Evolutionary conservation across 2,329 filamentous ascomycete genomes (phyloP).

Genomic region (Monilinia fructicola): DNA sequence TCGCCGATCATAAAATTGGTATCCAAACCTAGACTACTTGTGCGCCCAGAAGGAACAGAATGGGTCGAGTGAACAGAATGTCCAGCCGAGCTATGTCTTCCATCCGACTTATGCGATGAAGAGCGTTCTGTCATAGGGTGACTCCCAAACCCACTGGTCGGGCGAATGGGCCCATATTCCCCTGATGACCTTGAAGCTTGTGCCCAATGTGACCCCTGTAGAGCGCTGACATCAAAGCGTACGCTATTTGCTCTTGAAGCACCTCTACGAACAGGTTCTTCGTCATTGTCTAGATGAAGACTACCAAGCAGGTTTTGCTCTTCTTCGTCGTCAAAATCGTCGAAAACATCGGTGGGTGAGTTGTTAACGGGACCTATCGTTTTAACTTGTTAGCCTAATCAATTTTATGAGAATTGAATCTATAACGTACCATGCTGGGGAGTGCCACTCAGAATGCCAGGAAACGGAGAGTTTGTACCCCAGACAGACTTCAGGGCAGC

Average conservation of each 20-base stretch:
- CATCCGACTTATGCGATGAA: slow-evolving; percentile 93
- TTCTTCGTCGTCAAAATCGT: slow-evolving; percentile 82
- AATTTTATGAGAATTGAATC: slow-evolving; percentile 2
- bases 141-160: slow-evolving; percentile 74
- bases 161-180: slow-evolving; percentile 75
- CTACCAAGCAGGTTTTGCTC: slow-evolving; percentile 76
- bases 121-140: slow-evolving; percentile 86
- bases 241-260: slow-evolving; percentile 95
- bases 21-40: slow-evolving; percentile 85
- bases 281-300: slow-evolving; percentile 81
- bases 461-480: slow-evolving; percentile 88
- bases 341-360: slow-evolving; percentile 80
- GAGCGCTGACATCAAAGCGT: slow-evolving; percentile 92
- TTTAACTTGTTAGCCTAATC: slow-evolving; percentile 31
- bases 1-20: slow-evolving; percentile 63
- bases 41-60: slow-evolving; percentile 74
- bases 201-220: slow-evolving; percentile 83
- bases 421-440: slow-evolving; percentile 76
- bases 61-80: slow-evolving; percentile 70
- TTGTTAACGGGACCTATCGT: slow-evolving; percentile 72
- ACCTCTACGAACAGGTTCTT: slow-evolving; percentile 80
- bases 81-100: slow-evolving; percentile 88
- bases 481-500: slow-evolving; percentile 79
- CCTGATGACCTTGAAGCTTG: slow-evolving; percentile 79
- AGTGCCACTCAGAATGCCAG: slow-evolving; percentile 77